phyloP scores from a whole-genome alignment of 1,284 basidiomycete species.

The Mycosarcoma maydis region DNA sequence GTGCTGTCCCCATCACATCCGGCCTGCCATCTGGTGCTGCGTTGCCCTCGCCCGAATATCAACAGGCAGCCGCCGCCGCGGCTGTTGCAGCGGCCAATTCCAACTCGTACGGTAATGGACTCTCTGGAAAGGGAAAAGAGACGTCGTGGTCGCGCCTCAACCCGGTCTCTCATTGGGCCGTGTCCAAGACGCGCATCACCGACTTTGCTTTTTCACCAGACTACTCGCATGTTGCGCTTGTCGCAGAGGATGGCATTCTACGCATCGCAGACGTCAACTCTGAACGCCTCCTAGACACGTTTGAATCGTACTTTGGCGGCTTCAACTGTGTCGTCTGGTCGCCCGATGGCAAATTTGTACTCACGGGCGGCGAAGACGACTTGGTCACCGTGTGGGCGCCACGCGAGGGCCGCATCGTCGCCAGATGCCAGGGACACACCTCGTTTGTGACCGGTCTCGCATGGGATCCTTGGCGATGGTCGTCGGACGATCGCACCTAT shows the following conservation, averaged over 20 bases:
- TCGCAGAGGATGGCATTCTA: slow-evolving; percentile 56
- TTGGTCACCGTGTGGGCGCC: slow-evolving; percentile 74
- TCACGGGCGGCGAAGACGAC: slow-evolving; percentile 91
- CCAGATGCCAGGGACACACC: slow-evolving; percentile 93
- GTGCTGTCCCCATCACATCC: slow-evolving; percentile 35
- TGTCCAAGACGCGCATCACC: slow-evolving; percentile 40
- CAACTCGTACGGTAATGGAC: slow-evolving; percentile 27
- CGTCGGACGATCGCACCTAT: slow-evolving; percentile 70
- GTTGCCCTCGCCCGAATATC: slow-evolving; percentile 30
- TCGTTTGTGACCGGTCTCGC: slow-evolving; percentile 89
- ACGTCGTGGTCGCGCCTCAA: slow-evolving; percentile 48
- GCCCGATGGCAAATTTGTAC: slow-evolving; percentile 89
- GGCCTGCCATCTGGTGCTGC: slow-evolving; percentile 27
- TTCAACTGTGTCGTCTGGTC: slow-evolving; percentile 91
- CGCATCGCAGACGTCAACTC: slow-evolving; percentile 57
- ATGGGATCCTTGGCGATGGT: slow-evolving; percentile 79
- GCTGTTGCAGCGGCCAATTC: slow-evolving; percentile 33
- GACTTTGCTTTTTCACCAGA: slow-evolving; percentile 63
- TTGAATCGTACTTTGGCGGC: slow-evolving; percentile 62
- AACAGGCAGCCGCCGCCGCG: slow-evolving; percentile 32
- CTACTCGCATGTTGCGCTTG: slow-evolving; percentile 51
- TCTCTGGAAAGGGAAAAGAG: slow-evolving; percentile 49
- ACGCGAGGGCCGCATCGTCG: slow-evolving; percentile 74
- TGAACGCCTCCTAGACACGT: slow-evolving; percentile 52
- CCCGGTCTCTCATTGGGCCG: slow-evolving; percentile 59